phyloP scores from a whole-genome alignment of 2,329 filamentous ascomycete species.

The Rasamsonia emersonii region DNA sequence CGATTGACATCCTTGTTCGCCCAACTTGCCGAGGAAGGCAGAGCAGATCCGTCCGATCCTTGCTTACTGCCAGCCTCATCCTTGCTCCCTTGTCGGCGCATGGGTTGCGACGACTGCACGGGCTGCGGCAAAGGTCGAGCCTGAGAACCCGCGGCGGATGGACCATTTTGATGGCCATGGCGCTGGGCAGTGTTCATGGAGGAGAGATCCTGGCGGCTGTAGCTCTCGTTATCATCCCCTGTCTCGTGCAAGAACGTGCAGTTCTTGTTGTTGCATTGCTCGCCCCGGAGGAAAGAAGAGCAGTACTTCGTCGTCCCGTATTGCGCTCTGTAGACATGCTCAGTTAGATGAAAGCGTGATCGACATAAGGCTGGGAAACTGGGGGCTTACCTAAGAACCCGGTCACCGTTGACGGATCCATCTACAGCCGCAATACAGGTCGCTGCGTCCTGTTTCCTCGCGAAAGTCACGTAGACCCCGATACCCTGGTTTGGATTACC shows the following conservation, averaged over 20 bases:
- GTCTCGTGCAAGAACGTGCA: constrained; percentile 98
- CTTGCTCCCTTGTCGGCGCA: constrained; percentile 66
- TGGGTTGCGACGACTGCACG: constrained; percentile 42
- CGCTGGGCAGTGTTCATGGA: constrained; percentile 88
- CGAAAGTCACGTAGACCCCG: constrained; percentile 97
- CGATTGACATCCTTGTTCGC: constrained; percentile 62
- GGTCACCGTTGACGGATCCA: constrained; percentile 82
- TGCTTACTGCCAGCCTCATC: constrained; percentile 52
- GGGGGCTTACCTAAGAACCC: constrained; percentile 66
- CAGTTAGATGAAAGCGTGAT: background rate
- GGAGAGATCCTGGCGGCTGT: constrained; percentile 86
- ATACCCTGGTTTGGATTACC: constrained; percentile 68
- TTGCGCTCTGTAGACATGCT: constrained; percentile 45
- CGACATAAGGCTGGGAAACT: background rate
- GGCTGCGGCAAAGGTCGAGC: constrained; percentile 45
- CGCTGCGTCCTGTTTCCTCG: constrained; percentile 80
- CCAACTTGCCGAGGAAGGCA: constrained; percentile 92
- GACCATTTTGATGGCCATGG: constrained; percentile 48
- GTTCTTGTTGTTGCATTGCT: constrained; percentile 87
- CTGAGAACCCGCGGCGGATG: constrained; percentile 27
- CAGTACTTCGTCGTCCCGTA: constrained; percentile 97
- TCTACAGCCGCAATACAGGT: constrained; percentile 88
- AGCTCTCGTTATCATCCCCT: constrained; percentile 96
- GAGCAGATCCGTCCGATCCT: constrained; percentile 73
- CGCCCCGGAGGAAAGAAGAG: constrained; percentile 89